Base-by-base conservation (phyloP, 1,284 basidiomycete genomes). In the Termitomyces sp. region DNA sequence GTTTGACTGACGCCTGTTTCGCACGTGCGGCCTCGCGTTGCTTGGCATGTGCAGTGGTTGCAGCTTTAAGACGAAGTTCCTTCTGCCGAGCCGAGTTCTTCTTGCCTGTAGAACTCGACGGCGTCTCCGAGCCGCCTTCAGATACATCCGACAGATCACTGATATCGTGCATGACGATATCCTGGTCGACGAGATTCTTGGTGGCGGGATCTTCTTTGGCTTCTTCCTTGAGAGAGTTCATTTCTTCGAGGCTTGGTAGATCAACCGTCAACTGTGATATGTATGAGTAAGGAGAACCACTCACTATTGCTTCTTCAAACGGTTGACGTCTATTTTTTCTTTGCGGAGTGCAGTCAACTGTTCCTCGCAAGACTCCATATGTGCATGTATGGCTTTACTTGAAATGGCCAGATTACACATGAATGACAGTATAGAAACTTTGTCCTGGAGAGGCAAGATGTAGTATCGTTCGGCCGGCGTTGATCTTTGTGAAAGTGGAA, bases 261-360 rank as follows among this genome's bases (percentile, higher is more conserved):
- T 54, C 49, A 60, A 28, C 56, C 51, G 26, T 57, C 47, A 48
- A 46, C 42, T 58, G 30, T 51, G 38, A 43, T 16, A n/a, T 21
- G 16, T 30, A 46, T 7, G 30, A 21, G 44, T 30, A 33, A 28
- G 21, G 19, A 6, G 6, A 18, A 34, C 9, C n/a, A 42, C 91
- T 73, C 67, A 93, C 91, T 86, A 78, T 64, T 88, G 84, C 69
- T 92, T 94, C 71, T 88, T 88, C 60, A 86, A 78, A 56, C 95
- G 79, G 68, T 94, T 95, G 49, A 95, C 83, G 60, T 99, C 96
- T 34, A 96, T 91, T 68, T 95, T 92, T 68, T 96, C 93, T 72
- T 99, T 99, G 58, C 96, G 76, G 47, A 97, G 76, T 40, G 94
- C 91, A 9, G 97, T 98, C 55, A 99, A 71, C 58, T 88, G 85